Evolutionary conservation across 2,329 filamentous ascomycete genomes (phyloP).

Genomic region (Neurospora sp.): DNA sequence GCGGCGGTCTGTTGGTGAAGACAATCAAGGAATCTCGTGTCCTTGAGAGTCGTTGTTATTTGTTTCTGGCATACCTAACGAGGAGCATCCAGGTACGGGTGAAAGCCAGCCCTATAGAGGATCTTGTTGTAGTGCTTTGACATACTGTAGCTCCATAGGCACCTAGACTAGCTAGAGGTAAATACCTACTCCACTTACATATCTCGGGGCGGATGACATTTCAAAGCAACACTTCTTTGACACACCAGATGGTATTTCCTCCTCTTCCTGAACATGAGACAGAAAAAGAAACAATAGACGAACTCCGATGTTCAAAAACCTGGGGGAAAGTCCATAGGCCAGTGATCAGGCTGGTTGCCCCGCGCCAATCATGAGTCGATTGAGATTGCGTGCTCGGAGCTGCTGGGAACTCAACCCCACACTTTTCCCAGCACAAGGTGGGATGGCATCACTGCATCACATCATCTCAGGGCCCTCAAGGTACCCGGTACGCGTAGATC

Average conservation of each 20-base stretch:
- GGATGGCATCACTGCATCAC: not conserved
- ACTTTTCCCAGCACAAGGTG: slow-evolving; percentile 11
- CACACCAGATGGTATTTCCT: not conserved
- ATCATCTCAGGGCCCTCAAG: not conserved
- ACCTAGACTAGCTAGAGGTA: too few species aligned
- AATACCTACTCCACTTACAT: not conserved
- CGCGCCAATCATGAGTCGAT: slow-evolving; percentile 13
- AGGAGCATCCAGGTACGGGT: not conserved
- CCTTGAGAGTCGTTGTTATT: not conserved
- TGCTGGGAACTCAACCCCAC: slow-evolving; percentile 18
- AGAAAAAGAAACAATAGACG: not conserved
- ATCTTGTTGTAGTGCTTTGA: too few species aligned
- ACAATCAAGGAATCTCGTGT: not conserved
- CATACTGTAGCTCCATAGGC: too few species aligned
- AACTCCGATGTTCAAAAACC: not conserved
- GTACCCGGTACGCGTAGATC: not conserved
- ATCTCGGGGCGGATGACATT: too few species aligned
- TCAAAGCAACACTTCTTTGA: not conserved
- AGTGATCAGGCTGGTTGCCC: slow-evolving; percentile 7
- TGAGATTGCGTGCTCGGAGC: slow-evolving; percentile 24
- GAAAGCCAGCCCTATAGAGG: not conserved
- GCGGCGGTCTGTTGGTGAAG: not conserved
- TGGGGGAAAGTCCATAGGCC: not conserved
- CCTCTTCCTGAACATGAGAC: not conserved
- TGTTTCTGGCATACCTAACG: not conserved